Conservation (phyloP, 768 basidiomycete genomes). For the Pisolithus marmoratus region DNA sequence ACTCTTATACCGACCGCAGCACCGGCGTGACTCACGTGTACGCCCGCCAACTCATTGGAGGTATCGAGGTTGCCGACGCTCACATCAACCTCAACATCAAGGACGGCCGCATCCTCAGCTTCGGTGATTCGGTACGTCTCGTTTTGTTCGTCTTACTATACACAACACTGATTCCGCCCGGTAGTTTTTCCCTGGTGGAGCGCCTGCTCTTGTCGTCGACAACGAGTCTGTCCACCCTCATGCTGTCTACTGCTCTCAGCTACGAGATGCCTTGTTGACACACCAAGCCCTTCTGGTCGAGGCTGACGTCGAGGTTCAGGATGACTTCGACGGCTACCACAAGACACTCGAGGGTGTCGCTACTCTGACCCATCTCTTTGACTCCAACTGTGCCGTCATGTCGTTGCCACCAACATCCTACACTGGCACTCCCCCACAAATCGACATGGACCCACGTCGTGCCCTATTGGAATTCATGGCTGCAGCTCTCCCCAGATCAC, state of each 20-base stretch:
- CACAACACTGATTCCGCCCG: conserved; percentile 6
- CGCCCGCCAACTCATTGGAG: conserved; percentile 77
- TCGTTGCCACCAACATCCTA: conserved; percentile 24
- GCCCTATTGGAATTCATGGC: conserved; percentile 78
- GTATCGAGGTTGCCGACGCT: conserved; percentile 83
- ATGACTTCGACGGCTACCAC: conserved; percentile 4
- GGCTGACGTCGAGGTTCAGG: conserved; percentile 1
- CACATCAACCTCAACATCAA: conserved; percentile 93
- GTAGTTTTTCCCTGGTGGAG: conserved; percentile 72
- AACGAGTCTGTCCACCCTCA: conserved; percentile 41
- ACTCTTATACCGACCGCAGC: conserved; percentile 81
- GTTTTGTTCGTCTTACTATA: conserved; percentile 1
- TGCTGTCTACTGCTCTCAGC: conserved; percentile 46
- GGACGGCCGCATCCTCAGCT: conserved; percentile 77
- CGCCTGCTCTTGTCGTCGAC: conserved; percentile 35
- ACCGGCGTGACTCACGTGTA: conserved; percentile 91
- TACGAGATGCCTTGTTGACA: conserved; percentile 27
- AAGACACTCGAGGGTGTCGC: conserved; percentile 13
- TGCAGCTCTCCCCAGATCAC: conserved; percentile 53
- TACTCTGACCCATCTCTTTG: conserved; percentile 39
- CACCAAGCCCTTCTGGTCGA: conserved; percentile 25
- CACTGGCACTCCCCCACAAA: conserved; percentile 20
- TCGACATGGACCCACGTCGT: conserved; percentile 35
- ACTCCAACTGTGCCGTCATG: conserved; percentile 49
- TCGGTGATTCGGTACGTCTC: conserved; percentile 74